Evolutionary conservation across 2,329 filamentous ascomycete species (phyloP).

Genomic region (Zarea fungicola): DNA sequence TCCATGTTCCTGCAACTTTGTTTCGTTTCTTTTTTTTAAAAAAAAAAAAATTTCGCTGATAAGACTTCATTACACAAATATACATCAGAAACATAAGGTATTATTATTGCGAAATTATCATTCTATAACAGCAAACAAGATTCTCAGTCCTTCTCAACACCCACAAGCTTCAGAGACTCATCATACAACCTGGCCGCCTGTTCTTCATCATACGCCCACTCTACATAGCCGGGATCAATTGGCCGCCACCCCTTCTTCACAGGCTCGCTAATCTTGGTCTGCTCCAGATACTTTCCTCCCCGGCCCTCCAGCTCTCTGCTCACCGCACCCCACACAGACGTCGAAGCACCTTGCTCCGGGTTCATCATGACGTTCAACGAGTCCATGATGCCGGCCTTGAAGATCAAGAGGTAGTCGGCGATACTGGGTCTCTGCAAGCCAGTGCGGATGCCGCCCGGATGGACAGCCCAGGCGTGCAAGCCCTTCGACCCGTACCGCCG

Average conservation of each 20-base stretch:
- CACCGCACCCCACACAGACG: slow-evolving; percentile 36
- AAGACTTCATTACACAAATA: no score
- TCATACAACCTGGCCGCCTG: background rate
- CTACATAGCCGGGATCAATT: background rate
- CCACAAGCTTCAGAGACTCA: background rate
- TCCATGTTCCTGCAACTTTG: no score
- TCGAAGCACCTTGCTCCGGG: slow-evolving; percentile 39
- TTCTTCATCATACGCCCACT: slow-evolving; percentile 3
- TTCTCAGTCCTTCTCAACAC: background rate
- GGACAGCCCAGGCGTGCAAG: slow-evolving; percentile 31
- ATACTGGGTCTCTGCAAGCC: background rate
- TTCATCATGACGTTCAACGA: background rate
- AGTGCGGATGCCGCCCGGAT: slow-evolving; percentile 32
- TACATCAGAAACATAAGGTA: no score
- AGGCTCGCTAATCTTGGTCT: slow-evolving; percentile 16
- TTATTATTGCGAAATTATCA: no score
- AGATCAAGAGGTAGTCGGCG: background rate
- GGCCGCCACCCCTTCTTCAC: background rate
- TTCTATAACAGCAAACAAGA: no score
- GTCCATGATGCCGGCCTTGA: slow-evolving; percentile 25
- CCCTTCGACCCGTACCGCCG: slow-evolving; percentile 36
- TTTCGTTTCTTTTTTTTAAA: no score
- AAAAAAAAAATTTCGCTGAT: no score
- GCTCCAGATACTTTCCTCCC: slow-evolving; percentile 38
- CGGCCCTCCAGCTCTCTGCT: slow-evolving; percentile 33